Percentiles rank a stretch among this genome's conserved stretches.
These are phyloP conservation scores for Protomyces inouyei DNA, from an alignment of 1,139 yeast genomes.

Conservation along the genomic window DNA sequence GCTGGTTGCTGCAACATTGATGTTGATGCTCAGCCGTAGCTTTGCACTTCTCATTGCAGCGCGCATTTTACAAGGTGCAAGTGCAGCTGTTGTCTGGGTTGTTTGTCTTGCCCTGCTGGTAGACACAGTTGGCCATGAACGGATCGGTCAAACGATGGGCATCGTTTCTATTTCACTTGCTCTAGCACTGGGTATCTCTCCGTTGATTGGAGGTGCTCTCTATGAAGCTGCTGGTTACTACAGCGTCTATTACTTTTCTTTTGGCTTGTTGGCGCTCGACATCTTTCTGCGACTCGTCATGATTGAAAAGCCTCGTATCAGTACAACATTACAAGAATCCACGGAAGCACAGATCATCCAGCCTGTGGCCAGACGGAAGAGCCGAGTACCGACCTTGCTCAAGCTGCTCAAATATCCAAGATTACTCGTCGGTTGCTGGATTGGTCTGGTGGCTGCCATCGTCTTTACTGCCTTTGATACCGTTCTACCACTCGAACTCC, in stretches of 20 bases:
- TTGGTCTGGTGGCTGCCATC: conserved; percentile 38
- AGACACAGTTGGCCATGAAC: conserved; percentile 38
- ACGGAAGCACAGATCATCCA: background rate
- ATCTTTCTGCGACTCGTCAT: conserved; percentile 39
- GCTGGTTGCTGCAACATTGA: conserved; percentile 38
- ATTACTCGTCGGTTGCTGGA: conserved; percentile 35
- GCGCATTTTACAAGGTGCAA: conserved; percentile 40
- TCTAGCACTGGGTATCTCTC: conserved; percentile 40
- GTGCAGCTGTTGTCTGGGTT: conserved; percentile 42
- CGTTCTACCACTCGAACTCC: conserved; percentile 39
- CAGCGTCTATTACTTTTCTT: conserved; percentile 39
- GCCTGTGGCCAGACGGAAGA: background rate
- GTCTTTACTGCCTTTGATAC: conserved; percentile 39
- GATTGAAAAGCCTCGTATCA: conserved; percentile 33
- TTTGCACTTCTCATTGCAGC: conserved; percentile 38
- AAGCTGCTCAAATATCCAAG: conserved; percentile 30
- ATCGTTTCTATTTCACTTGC: conserved; percentile 36
- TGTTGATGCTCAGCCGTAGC: conserved; percentile 37
- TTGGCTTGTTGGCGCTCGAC: conserved; percentile 38
- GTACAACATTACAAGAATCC: background rate
- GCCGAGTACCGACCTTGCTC: conserved; percentile 1
- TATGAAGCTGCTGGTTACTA: conserved; percentile 40
- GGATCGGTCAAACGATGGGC: conserved; percentile 34
- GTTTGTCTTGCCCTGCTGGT: conserved; percentile 42
- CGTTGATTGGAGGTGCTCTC: conserved; percentile 41